Percentiles rank a stretch among this genome's conserved stretches.
phyloP scores from a whole-genome alignment of 78 protist genomes.

The Creolimax fragrantissima region DNA sequence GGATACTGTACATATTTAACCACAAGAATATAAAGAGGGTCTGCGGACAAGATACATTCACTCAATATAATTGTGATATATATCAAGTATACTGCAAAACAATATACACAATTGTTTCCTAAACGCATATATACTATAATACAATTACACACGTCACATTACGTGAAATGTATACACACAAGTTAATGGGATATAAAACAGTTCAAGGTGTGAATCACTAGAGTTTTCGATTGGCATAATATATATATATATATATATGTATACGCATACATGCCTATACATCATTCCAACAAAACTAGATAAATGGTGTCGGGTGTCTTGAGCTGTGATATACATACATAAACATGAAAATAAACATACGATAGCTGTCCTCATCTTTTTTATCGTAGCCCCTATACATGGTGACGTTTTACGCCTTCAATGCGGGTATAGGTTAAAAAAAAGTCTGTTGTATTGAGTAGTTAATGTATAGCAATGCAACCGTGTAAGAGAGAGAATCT shows the following conservation, averaged over 20 bases:
- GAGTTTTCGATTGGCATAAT: background rate
- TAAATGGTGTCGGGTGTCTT: background rate
- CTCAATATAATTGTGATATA: too few relatives aligned
- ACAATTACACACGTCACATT: background rate
- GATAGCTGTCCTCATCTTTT: background rate
- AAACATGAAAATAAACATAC: background rate
- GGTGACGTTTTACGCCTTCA: background rate
- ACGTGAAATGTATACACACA: background rate
- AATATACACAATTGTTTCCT: too few relatives aligned
- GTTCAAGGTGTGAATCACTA: background rate
- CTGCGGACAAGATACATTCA: too few relatives aligned
- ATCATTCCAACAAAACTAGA: background rate
- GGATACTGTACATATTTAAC: too few relatives aligned
- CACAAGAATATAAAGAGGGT: too few relatives aligned
- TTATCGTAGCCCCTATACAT: background rate
- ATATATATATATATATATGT: background rate
- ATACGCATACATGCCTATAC: background rate
- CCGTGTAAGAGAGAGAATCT: background rate
- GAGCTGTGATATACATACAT: background rate
- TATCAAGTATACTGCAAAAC: too few relatives aligned
- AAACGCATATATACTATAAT: background rate
- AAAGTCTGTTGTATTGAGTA: background rate
- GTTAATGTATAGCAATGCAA: background rate
- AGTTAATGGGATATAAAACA: background rate
- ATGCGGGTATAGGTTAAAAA: background rate